Conservation (phyloP, 2,329 filamentous ascomycete species). For the Epicoccum nigrum region DNA sequence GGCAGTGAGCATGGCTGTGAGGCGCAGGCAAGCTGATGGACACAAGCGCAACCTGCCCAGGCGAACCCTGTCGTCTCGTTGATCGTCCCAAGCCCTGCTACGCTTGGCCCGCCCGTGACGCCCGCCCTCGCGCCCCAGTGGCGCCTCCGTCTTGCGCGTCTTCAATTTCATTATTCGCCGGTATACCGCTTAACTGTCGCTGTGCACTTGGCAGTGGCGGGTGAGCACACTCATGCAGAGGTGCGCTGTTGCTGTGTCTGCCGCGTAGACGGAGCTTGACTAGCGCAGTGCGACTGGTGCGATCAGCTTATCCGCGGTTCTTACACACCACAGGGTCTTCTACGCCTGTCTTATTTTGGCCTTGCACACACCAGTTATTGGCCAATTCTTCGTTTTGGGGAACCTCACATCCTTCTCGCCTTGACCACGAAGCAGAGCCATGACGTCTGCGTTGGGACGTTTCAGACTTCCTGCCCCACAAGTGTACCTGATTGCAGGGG, state of each 20-base stretch:
- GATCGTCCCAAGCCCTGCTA: constrained; percentile 17
- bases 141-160: constrained; percentile 16
- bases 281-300: constrained; percentile 12
- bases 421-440: not conserved
- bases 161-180: constrained; percentile 12
- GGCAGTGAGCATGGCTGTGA: constrained; percentile 20
- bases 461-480: constrained; percentile 26
- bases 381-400: constrained; percentile 14
- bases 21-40: constrained; percentile 20
- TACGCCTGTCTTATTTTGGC: constrained; percentile 23
- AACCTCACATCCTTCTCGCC: constrained; percentile 17
- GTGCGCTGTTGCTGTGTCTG: not conserved
- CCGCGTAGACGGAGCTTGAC: constrained; percentile 2
- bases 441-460: constrained; percentile 20
- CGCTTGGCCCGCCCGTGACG: constrained; percentile 16
- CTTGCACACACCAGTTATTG: constrained; percentile 23
- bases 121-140: constrained; percentile 11
- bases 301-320: constrained; percentile 9
- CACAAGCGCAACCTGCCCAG: constrained; percentile 7
- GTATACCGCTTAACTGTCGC: not conserved
- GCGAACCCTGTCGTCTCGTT: constrained; percentile 15
- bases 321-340: constrained; percentile 8
- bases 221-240: not conserved
- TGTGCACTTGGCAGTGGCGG: not conserved
- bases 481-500: constrained; percentile 31